These are phyloP conservation scores for Pleurotus pulmonarius DNA, from an alignment of 768 basidiomycete species.

Conservation along the genomic window DNA sequence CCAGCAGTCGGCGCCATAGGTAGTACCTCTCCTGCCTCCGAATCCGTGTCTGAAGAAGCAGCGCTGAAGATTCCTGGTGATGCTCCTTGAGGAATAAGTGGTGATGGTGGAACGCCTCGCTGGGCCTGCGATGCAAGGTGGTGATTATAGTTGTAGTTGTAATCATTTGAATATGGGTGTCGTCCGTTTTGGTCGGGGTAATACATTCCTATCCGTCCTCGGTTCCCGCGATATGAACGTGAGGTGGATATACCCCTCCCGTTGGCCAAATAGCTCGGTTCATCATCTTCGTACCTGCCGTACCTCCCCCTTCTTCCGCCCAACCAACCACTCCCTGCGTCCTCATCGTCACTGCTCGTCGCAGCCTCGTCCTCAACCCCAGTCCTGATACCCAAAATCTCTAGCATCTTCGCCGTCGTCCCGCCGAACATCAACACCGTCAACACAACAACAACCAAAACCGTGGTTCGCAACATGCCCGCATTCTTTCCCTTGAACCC, in stretches of 20 bases:
- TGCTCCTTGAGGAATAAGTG: slow-evolving; percentile 16
- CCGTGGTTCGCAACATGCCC: slow-evolving; percentile 86
- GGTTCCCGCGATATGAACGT: slow-evolving; percentile 18
- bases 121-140: slow-evolving; percentile 24
- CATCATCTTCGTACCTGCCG: slow-evolving; percentile 42
- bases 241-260: slow-evolving; percentile 18
- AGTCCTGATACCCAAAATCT: slow-evolving; percentile 92
- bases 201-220: slow-evolving; percentile 51
- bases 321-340: slow-evolving; percentile 32
- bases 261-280: slow-evolving; percentile 31
- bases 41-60: slow-evolving; percentile 71
- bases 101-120: slow-evolving; percentile 14
- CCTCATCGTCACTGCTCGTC: slow-evolving; percentile 51
- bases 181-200: slow-evolving; percentile 38
- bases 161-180: not conserved
- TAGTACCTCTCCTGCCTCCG: slow-evolving; percentile 71
- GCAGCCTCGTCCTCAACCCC: slow-evolving; percentile 93
- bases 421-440: slow-evolving; percentile 95
- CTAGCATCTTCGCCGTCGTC: slow-evolving; percentile 95
- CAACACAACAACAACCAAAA: slow-evolving; percentile 92
- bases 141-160: slow-evolving; percentile 49
- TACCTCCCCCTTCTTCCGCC: slow-evolving; percentile 31
- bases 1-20: slow-evolving; percentile 61
- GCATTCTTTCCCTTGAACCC: slow-evolving; percentile 95
- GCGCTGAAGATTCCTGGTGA: slow-evolving; percentile 53